These are phyloP conservation scores for Tricholoma terreum DNA, from an alignment of 768 basidiomycete genomes.

Conservation along the genomic window DNA sequence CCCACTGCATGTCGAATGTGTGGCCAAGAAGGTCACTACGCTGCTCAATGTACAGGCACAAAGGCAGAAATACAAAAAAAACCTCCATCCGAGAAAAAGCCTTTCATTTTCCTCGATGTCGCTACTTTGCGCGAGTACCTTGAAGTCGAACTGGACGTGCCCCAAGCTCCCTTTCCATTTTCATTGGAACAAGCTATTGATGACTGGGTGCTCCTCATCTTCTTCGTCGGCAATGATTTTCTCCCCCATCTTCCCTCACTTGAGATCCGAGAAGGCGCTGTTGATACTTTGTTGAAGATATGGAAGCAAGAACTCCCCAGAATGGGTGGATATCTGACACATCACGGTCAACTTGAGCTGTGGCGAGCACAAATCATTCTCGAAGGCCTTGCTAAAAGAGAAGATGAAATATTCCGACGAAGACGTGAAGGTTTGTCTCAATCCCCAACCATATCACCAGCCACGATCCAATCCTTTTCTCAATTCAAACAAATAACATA, in stretches of 20 bases:
- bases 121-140: conserved; percentile 95
- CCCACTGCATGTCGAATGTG: conserved; percentile 84
- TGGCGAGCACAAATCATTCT: conserved; percentile 89
- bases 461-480: conserved; percentile 11
- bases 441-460: conserved; percentile 11
- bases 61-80: conserved; percentile 69
- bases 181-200: conserved; percentile 95
- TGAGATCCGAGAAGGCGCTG: conserved; percentile 99
- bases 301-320: conserved; percentile 91
- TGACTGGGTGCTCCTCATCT: conserved; percentile 99
- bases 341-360: conserved; percentile 87
- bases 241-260: conserved; percentile 95
- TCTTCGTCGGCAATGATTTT: conserved; percentile 99
- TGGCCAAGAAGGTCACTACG: conserved; percentile 93
- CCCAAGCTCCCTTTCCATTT: conserved; percentile 79
- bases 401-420: conserved; percentile 93
- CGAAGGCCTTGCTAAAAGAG: conserved; percentile 88
- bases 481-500: conserved; percentile 13
- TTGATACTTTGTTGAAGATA: conserved; percentile 93
- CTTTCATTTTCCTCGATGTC: conserved; percentile 99
- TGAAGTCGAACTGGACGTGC: conserved; percentile 88
- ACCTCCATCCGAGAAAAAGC: conserved; percentile 77
- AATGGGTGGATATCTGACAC: conserved; percentile 97
- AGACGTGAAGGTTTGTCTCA: conserved; percentile 82
- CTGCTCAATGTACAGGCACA: conserved; percentile 87